Evolutionary conservation across 2,329 filamentous ascomycete genomes (phyloP), one percentile per base, ranked within the genome.

Genomic region (Trichoderma endophyticum): DNA sequence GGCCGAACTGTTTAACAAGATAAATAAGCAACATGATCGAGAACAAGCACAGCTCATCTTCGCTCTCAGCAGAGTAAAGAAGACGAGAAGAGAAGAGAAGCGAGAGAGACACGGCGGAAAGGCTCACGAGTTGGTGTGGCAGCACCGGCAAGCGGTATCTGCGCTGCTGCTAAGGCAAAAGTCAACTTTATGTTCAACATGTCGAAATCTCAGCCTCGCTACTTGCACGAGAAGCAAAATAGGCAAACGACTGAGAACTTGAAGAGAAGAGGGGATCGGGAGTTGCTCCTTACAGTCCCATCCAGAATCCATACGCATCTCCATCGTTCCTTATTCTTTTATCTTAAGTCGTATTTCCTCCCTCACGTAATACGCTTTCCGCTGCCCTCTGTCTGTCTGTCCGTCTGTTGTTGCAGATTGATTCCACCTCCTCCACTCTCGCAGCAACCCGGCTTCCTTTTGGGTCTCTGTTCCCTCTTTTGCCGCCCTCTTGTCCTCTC

Each of bases 1-100:
- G 75, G 75, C 62, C 74, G 71, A 24, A 77, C 75, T 76, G 32
- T 34, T 26, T 36, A 66, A 28, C 30, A 24, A 48, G 18, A 51
- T 12, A 26, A 11, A 36, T 70, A 54, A 62, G 66, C 28, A 61
- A 59, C 15, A 8, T 59, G 56, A 12, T n/a, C 56, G 8, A 30
- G 26, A 34, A 24, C 48, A 54, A 54, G 2, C 5, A 24, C 11
- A 7, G 11, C 48, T 54, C 18, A 11, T 24, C 62, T 6, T 26
- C 4, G 18, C 15, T 66, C 63, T 26, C 63, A 30, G 24, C 30
- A 32, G 18, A n/a, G n/a, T 12, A 43, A 43, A 43, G n/a, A n/a
- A n/a, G n/a, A n/a, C n/a, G 39, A 43, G 39, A 4, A 4, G 39
- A 43, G 39, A 21, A 8, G 30, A 28, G 28, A 54, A 14, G 18